phyloP scores from a whole-genome alignment of 2,329 filamentous ascomycete genomes.

The Cytospora piceicola region DNA sequence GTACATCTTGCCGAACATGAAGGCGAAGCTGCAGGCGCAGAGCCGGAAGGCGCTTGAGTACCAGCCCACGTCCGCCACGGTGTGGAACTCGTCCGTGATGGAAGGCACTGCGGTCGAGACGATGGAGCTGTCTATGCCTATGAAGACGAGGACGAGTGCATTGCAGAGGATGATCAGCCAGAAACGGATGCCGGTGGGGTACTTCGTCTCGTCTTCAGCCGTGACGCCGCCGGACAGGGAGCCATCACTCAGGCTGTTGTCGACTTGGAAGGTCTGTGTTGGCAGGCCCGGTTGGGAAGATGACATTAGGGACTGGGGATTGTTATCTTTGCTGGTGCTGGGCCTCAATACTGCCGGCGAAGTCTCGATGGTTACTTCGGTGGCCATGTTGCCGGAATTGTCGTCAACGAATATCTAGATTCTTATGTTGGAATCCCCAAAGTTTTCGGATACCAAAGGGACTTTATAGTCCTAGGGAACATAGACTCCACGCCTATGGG shows the following conservation, averaged over 20 bases:
- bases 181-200: conserved; percentile 26
- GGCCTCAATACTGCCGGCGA: not conserved
- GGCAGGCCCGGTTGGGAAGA: conserved; percentile 13
- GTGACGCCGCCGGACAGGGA: not conserved
- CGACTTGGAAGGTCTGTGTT: not conserved
- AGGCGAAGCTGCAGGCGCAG: conserved; percentile 28
- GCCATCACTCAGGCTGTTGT: not conserved
- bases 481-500: not conserved
- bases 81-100: conserved; percentile 30
- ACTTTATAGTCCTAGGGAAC: not conserved
- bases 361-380: not conserved
- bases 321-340: not conserved
- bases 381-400: not conserved
- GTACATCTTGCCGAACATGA: conserved; percentile 29
- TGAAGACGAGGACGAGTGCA: conserved; percentile 23
- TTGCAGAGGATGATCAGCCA: conserved; percentile 25
- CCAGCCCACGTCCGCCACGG: conserved; percentile 28
- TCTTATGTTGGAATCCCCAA: not conserved
- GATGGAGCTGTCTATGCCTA: conserved; percentile 24
- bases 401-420: not conserved
- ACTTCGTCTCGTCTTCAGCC: conserved; percentile 22
- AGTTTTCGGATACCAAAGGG: not conserved
- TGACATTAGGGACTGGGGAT: not conserved
- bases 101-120: conserved; percentile 26
- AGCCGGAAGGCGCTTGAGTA: conserved; percentile 27